Base-by-base conservation (phyloP, 805 yeast genomes). In the Candida insectorum region DNA sequence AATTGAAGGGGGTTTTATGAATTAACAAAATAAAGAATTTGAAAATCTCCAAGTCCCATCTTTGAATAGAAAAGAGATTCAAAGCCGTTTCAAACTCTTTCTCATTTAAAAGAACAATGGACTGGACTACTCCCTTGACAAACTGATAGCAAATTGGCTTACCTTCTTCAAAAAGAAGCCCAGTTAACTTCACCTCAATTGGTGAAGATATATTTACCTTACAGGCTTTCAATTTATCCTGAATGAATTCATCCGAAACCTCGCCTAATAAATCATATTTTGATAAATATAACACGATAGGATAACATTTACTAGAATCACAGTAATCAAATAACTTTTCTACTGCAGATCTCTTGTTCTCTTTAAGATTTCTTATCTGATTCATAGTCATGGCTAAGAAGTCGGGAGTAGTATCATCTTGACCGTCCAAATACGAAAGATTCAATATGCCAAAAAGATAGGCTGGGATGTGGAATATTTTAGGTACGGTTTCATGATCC, bases 41-140 rank as follows among this genome's bases (percentile, higher is more conserved):
- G 47, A 62, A 58, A 5, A 53, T 42, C 1, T 53, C 56, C 5
- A 49, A 23, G 15, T 51, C 41, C 73, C 73, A 67, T 4, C 35
- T 26, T 1, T 36, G 36, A 7, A 63, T 35, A 1, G 51, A 35
- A 21, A 65, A 36, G 20, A 36, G 13, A 1, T 33, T 34, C 16
- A 60, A 40, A 16, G 49, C 34, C 7, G 36, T 34, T 11, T 44
- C 52, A 30, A 60, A 52, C 10, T 54, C 62, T 1, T 52, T 58
- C 2, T 47, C 41, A 16, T 55, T 53, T 20, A 53, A 35, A 3
- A 43, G 24, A 3, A 43, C 47, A 2, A 43, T 15, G 8, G 52
- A 51, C 39, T 65, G 70, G 16, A 67, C 49, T 4, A 64, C 40
- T 28, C 41, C 48, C 35, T 65, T 66, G 6, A 59, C 64, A 28